Evolutionary conservation across 2,329 filamentous ascomycete species (phyloP), one percentile per base, ranked within the genome.

Genomic region (Fusarium humuli): DNA sequence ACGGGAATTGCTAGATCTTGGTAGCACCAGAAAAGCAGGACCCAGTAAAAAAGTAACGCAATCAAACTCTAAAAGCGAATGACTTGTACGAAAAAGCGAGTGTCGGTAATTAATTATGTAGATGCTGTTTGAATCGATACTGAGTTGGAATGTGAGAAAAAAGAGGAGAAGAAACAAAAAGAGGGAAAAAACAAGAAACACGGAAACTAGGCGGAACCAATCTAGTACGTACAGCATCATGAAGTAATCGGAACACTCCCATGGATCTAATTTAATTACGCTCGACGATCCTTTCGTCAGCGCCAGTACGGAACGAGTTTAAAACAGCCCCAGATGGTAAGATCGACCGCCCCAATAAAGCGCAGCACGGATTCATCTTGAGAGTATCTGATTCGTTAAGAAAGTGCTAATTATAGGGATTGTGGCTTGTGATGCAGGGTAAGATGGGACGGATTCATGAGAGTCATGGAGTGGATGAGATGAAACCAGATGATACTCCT

Each of bases 221-320:
- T 27, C 11, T 3, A 11, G 20, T 49, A 49, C 20, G 32, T 34
- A 37, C 25, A 27, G 14, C 32, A 49, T 50, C 16, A 50, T 50
- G 47, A 50, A 50, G 30, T 37, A 50, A 37, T 50, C 22, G 30
- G 47, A 11, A 34, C 29, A 25, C n/a, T n/a, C 46, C 29, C 29
- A 49, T 44, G 22, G 29, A 49, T 25, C 23, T 65, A 42, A 56
- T 65, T 61, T 53, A 50, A 66, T 61, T 55, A n/a, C 25, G 18
- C n/a, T 48, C 12, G 67, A 46, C 27, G 67, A 70, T 70, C 67
- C 50, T 46, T 29, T 44, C 11, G 46, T 53, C 57, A 70, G 62
- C 67, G 54, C 62, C 57, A 67, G 49, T 48, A 42, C 61, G 16
- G 27, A 53, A 25, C 20, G 27, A 53, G 34, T 27, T 13, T 29